These are phyloP conservation scores for Emmonsia crescens DNA, from an alignment of 2,329 filamentous ascomycete genomes.

Conservation along the genomic window DNA sequence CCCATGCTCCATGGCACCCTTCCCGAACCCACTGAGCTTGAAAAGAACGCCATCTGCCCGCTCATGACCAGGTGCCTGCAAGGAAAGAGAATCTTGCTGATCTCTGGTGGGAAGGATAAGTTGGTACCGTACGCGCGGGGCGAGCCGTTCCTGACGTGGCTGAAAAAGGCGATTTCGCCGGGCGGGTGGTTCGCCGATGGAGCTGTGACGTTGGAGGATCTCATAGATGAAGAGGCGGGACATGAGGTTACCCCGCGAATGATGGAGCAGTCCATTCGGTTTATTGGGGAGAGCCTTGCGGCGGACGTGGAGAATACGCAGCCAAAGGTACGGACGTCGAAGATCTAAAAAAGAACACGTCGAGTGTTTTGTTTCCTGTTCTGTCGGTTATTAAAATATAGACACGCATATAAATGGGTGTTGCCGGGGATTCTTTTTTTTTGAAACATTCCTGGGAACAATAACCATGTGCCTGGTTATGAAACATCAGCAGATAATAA, in stretches of 20 bases:
- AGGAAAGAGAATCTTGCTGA: slow-evolving; percentile 44
- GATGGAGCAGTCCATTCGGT: slow-evolving; percentile 45
- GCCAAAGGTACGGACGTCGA: slow-evolving; percentile 2
- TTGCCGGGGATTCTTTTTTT: not conserved
- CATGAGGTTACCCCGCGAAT: slow-evolving; percentile 50
- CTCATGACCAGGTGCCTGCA: slow-evolving; percentile 31
- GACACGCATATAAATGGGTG: not conserved
- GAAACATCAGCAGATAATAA: not conserved
- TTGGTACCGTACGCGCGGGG: slow-evolving; percentile 49
- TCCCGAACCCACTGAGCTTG: slow-evolving; percentile 31
- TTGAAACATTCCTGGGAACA: not conserved
- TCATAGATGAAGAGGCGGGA: slow-evolving; percentile 45
- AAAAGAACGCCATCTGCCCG: slow-evolving; percentile 35
- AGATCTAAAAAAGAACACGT: not conserved
- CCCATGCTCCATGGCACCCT: slow-evolving; percentile 23
- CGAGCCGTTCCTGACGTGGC: slow-evolving; percentile 45
- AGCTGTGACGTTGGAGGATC: slow-evolving; percentile 44
- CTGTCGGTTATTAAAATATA: not conserved
- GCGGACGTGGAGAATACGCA: slow-evolving; percentile 12
- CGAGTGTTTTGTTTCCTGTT: not conserved
- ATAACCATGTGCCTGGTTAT: not conserved
- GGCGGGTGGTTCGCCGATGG: slow-evolving; percentile 41
- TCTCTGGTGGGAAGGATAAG: slow-evolving; percentile 47
- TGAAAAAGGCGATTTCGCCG: slow-evolving; percentile 38
- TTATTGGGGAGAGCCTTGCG: slow-evolving; percentile 38